Conservation (phyloP, 495 filamentous ascomycete species). For the Annulohypoxylon maeteangense region DNA sequence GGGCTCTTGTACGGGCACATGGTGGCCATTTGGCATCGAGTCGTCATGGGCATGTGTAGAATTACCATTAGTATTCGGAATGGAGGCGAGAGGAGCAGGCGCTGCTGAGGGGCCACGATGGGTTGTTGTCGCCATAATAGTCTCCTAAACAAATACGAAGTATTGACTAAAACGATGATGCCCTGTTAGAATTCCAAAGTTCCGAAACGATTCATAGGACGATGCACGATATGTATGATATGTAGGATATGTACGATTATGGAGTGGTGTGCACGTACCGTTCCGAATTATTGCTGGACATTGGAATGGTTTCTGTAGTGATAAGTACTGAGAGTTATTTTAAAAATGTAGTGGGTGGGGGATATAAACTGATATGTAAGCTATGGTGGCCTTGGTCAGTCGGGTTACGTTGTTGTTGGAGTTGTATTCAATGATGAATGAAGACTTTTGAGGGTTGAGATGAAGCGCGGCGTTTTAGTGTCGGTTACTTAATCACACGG, state of each 20-base stretch:
- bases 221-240: neutral
- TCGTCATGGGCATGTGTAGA: conserved; percentile 41
- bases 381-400: conserved; percentile 5
- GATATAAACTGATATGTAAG: neutral
- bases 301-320: conserved; percentile 24
- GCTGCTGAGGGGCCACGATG: conserved; percentile 46
- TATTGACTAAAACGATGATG: conserved; percentile 11
- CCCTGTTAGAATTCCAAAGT: conserved; percentile 2
- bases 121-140: conserved; percentile 44
- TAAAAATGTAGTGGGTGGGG: conserved; percentile 15
- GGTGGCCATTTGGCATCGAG: conserved; percentile 50
- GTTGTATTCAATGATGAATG: conserved; percentile 35
- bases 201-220: conserved; percentile 10
- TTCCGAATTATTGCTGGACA: conserved; percentile 23
- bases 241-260: neutral
- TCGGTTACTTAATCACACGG: conserved; percentile 42
- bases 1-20: conserved; percentile 51
- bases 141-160: conserved; percentile 24
- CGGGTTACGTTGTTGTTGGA: conserved; percentile 20
- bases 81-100: conserved; percentile 44
- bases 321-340: conserved; percentile 8
- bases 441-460: conserved; percentile 47
- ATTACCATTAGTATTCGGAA: conserved; percentile 37
- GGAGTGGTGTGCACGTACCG: conserved; percentile 20
- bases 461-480: conserved; percentile 48